phyloP scores from a whole-genome alignment of 164 flowering plant species.

The grape (Vitis vinifera) region DNA sequence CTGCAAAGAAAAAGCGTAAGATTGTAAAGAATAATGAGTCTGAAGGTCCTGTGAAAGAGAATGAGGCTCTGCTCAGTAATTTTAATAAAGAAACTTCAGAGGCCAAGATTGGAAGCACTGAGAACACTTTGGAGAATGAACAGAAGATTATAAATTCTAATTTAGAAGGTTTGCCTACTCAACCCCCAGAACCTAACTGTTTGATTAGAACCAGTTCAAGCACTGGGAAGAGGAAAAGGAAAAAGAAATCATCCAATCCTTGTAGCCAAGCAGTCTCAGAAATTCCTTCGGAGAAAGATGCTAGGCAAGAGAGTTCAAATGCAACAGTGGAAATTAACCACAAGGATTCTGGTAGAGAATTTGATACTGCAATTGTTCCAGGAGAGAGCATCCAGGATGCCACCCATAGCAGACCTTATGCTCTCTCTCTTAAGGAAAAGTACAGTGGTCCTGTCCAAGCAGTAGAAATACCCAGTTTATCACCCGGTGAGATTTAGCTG shows the following conservation, averaged over 20 bases:
- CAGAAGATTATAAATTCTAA: constrained; percentile 9
- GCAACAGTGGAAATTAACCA: constrained; percentile 1
- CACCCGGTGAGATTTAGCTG: constrained; percentile 4
- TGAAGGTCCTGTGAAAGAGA: constrained; percentile 16
- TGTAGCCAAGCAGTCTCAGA: constrained; percentile 9
- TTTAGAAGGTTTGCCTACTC: constrained; percentile 11
- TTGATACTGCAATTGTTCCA: constrained; percentile 9
- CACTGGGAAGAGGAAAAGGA: constrained; percentile 21
- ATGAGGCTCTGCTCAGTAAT: constrained; percentile 4
- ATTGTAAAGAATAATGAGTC: constrained; percentile 18
- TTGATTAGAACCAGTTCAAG: constrained; percentile 1
- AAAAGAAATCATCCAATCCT: constrained; percentile 14
- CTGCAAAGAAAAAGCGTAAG: constrained; percentile 35
- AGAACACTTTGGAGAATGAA: constrained; percentile 6
- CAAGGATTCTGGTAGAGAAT: constrained; percentile 14
- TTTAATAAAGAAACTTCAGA: constrained; percentile 9
- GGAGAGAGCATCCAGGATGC: constrained; percentile 4
- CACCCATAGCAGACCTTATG: constrained; percentile 6
- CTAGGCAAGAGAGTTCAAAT: constrained; percentile 5
- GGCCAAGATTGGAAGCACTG: constrained; percentile 3
- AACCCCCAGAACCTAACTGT: constrained; percentile 10
- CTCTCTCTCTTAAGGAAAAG: constrained; percentile 11
- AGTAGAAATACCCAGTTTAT: constrained; percentile 5
- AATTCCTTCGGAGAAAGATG: constrained; percentile 14
- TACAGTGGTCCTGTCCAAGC: constrained; percentile 8